Percentiles rank a stretch among this genome's conserved stretches.
Conservation (phyloP, 805 yeast genomes). For the Schizosaccharomyces octosporus region DNA sequence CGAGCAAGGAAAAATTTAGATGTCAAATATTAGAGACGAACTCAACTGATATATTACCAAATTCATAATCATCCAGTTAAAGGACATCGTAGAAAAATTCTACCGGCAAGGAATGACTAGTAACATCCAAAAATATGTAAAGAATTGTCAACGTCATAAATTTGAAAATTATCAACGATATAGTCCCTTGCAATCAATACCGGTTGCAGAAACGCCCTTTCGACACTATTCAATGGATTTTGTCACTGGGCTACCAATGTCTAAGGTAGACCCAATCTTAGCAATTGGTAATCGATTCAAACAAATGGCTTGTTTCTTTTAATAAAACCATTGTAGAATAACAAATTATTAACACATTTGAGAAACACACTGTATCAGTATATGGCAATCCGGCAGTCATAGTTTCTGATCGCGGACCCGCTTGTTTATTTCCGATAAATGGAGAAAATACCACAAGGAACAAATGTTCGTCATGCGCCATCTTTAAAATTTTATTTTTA, state of each 20-base stretch:
- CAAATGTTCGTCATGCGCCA: too few species aligned
- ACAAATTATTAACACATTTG: background rate
- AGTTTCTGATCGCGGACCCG: background rate
- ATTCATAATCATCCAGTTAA: too few species aligned
- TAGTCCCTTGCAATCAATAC: too few species aligned
- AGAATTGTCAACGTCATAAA: too few species aligned
- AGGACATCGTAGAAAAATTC: too few species aligned
- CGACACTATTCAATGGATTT: constrained; percentile 7
- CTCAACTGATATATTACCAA: too few species aligned
- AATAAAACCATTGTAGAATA: background rate
- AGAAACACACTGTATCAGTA: background rate
- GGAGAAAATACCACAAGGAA: background rate
- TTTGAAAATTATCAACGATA: too few species aligned
- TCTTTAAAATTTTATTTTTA: too few species aligned
- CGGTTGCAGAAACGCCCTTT: constrained; percentile 7
- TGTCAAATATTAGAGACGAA: too few species aligned
- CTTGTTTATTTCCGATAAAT: background rate
- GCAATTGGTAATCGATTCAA: constrained; percentile 2
- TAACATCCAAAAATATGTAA: too few species aligned
- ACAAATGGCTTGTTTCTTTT: constrained; percentile 8
- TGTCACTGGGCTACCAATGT: constrained; percentile 6
- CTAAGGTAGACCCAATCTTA: constrained; percentile 5
- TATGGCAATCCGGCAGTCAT: background rate
- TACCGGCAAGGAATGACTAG: too few species aligned
- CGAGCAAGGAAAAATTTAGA: too few species aligned